Evolutionary conservation across 2,329 filamentous ascomycete species (phyloP), one percentile per base, ranked within the genome.

Genomic region (Parastagonospora nodorum): DNA sequence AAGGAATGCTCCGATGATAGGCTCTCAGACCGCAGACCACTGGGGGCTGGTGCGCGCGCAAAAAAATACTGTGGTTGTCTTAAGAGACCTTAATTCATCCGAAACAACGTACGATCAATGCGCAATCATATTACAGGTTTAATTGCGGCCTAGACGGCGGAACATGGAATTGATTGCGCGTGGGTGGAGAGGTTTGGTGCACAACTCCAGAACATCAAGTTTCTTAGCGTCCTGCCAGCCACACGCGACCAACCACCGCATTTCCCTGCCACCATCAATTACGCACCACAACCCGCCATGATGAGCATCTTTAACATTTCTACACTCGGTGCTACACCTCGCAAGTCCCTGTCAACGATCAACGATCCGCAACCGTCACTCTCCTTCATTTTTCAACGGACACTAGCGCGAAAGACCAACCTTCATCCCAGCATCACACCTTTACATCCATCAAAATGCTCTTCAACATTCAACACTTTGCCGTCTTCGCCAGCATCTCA

Each of bases 181-280:
- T 36, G 12, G 15, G 15, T 24, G 15, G 10, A 19, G 11, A 19
- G 37, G 37, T 24, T 24, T 39, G 14, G 8, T 24, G 14, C 10
- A 11, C n/a, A 36, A 14, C n/a, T 10, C 8, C n/a, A 14, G 16
- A 24, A 24, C 24, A 16, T 39, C 15, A 39, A 24, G 37, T 16
- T 8, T 24, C 19, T 38, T 40, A 39, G 16, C 38, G 27, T 24
- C 28, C 19, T 41, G 33, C 61, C 59, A 65, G 56, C 60, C 61
- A 53, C 57, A 58, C 58, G 19, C 19, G 51, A 57, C 62, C 64
- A 67, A 61, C 66, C 66, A 63, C 63, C 63, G 57, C 40, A 57
- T 62, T 64, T 64, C 63, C 19, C 64, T 55, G 62, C 63, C 64
- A 61, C 61, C 57, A 45, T 50, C 52, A 57, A 60, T 60, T 50